Conservation (phyloP, 768 basidiomycete genomes). For the Tylopilus vinaceipallidus region DNA sequence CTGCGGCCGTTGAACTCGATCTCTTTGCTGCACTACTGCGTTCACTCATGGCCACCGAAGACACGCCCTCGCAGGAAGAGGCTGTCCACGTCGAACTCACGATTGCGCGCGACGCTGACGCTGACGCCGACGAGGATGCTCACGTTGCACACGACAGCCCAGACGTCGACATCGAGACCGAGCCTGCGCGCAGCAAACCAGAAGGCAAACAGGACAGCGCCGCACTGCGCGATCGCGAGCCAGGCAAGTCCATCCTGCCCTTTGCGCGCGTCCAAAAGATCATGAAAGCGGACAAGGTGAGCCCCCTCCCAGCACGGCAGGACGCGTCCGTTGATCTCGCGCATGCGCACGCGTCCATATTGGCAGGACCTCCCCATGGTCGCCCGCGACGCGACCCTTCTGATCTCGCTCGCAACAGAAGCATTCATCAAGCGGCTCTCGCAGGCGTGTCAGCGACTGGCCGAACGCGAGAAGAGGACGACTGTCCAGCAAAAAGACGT, state of each 20-base stretch:
- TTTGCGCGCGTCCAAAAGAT: slow-evolving; percentile 79
- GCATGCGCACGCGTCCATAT: too few species aligned
- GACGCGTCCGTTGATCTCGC: not conserved
- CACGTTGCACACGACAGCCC: not conserved
- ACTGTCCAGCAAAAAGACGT: slow-evolving; percentile 81
- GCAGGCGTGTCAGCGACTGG: slow-evolving; percentile 67
- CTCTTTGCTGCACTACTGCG: not conserved
- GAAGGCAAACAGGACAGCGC: slow-evolving; percentile 21
- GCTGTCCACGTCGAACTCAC: not conserved
- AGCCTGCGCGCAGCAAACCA: slow-evolving; percentile 10
- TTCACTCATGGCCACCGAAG: slow-evolving; percentile 16
- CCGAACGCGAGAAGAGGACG: slow-evolving; percentile 66
- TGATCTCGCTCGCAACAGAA: slow-evolving; percentile 83
- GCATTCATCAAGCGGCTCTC: slow-evolving; percentile 79
- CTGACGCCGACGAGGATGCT: slow-evolving; percentile 13
- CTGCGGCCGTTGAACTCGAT: too few species aligned
- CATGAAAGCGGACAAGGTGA: slow-evolving; percentile 80
- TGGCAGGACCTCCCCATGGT: slow-evolving; percentile 81
- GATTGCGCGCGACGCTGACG: slow-evolving; percentile 2
- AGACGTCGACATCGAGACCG: slow-evolving; percentile 3
- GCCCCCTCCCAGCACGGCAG: slow-evolving; percentile 10
- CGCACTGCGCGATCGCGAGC: slow-evolving; percentile 33
- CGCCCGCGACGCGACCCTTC: slow-evolving; percentile 72
- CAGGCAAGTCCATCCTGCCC: slow-evolving; percentile 74
- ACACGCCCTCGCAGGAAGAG: slow-evolving; percentile 3